phyloP scores from a whole-genome alignment of 2,329 filamentous ascomycete species.

The Didymella lethalis region DNA sequence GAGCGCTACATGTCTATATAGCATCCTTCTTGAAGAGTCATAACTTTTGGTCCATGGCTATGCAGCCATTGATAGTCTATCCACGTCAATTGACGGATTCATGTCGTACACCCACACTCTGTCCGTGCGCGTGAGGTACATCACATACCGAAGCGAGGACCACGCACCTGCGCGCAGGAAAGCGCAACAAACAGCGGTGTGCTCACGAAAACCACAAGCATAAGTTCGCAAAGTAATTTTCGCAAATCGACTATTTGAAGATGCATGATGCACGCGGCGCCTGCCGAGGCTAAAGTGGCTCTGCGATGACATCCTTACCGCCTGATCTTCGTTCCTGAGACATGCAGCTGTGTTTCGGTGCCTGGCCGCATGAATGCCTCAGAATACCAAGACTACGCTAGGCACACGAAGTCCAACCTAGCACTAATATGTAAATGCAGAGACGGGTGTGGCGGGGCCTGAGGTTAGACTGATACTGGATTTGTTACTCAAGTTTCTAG shows the following conservation, averaged over 20 bases:
- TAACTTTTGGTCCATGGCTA: neutral
- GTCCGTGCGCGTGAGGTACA: neutral
- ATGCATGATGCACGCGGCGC: neutral
- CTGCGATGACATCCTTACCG: neutral
- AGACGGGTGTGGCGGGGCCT: neutral
- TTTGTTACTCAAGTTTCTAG: neutral
- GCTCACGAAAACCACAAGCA: slow-evolving; percentile 7
- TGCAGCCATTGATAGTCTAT: neutral
- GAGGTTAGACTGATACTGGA: slow-evolving; percentile 2
- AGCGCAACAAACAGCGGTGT: slow-evolving; percentile 17
- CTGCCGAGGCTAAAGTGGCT: slow-evolving; percentile 1
- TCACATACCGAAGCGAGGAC: neutral
- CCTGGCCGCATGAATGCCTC: slow-evolving; percentile 23
- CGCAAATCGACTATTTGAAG: neutral
- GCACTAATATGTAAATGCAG: neutral
- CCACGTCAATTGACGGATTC: neutral
- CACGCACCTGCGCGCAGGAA: neutral
- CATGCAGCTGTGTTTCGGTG: slow-evolving; percentile 12
- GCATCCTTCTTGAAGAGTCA: slow-evolving; percentile 1
- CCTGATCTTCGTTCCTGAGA: slow-evolving; percentile 18
- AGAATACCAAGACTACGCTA: slow-evolving; percentile 12
- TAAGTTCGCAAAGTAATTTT: neutral
- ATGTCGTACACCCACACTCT: slow-evolving; percentile 3
- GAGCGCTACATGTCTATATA: neutral
- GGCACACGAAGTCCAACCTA: slow-evolving; percentile 1